phyloP scores from a whole-genome alignment of 306 rosid genomes.

The Echinosophora koreensis region DNA sequence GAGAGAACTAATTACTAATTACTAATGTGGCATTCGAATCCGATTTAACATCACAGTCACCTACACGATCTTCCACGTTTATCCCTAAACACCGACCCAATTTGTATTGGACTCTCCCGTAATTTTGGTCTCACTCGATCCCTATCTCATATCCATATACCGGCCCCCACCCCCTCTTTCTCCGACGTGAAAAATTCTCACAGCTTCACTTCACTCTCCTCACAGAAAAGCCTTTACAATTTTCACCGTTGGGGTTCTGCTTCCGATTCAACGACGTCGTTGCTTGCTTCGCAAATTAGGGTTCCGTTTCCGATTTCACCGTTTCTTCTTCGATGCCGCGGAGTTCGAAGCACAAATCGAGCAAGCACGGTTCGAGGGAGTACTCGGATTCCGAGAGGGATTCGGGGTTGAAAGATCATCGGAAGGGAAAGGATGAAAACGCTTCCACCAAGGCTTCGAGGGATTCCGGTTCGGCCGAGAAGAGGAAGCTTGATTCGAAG shows the following conservation, averaged over 20 bases:
- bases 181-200: background rate
- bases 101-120: too few species aligned
- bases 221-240: background rate
- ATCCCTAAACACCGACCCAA: too few species aligned
- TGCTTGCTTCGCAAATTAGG: background rate
- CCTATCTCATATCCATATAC: background rate
- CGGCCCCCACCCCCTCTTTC: background rate
- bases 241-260: background rate
- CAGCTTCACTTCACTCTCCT: background rate
- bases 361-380: slow-evolving; percentile 88
- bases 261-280: background rate
- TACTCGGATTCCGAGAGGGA: slow-evolving; percentile 94
- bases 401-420: slow-evolving; percentile 68
- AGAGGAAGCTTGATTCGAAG: slow-evolving; percentile 83
- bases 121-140: background rate
- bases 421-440: slow-evolving; percentile 77
- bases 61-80: too few species aligned
- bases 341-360: slow-evolving; percentile 95
- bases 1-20: too few species aligned
- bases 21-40: too few species aligned
- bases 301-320: too few species aligned
- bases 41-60: too few species aligned
- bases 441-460: slow-evolving; percentile 62
- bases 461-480: slow-evolving; percentile 74
- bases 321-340: slow-evolving; percentile 77